A percentile compares a stretch with the other conserved stretches of the same genome.
Evolutionary conservation across 2,329 filamentous ascomycete genomes (phyloP).

Genomic region (Trichoderma harzianum): DNA sequence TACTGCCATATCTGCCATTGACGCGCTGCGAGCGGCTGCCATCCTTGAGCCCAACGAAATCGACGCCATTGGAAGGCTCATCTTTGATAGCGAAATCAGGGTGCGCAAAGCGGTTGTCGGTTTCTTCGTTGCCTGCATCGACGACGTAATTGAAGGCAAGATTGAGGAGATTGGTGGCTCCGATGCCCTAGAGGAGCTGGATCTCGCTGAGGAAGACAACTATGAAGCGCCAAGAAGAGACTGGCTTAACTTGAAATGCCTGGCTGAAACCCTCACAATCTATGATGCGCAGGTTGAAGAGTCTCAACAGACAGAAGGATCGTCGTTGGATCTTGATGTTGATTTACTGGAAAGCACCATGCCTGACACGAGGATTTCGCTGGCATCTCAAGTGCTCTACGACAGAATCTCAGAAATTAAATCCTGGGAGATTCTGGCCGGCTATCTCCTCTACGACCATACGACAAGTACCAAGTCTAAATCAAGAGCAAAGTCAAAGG

Average conservation of each 20-base stretch:
- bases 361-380: constrained; percentile 76
- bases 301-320: constrained; percentile 45
- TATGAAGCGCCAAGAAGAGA: constrained; percentile 71
- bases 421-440: constrained; percentile 84
- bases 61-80: constrained; percentile 78
- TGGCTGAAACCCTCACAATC: constrained; percentile 76
- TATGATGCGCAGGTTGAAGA: constrained; percentile 72
- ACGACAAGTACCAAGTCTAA: constrained; percentile 59
- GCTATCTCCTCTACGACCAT: constrained; percentile 91
- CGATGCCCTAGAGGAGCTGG: constrained; percentile 73
- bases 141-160: constrained; percentile 74
- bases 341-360: constrained; percentile 60
- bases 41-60: constrained; percentile 90
- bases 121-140: constrained; percentile 87
- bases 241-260: constrained; percentile 89
- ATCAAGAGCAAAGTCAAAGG: constrained; percentile 50
- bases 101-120: constrained; percentile 84
- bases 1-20: constrained; percentile 75
- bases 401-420: constrained; percentile 76
- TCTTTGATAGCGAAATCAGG: constrained; percentile 81
- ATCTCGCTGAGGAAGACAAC: constrained; percentile 69
- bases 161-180: constrained; percentile 81
- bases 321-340: constrained; percentile 45
- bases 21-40: constrained; percentile 76
- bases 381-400: constrained; percentile 82